Evolutionary conservation across 2,329 filamentous ascomycete species (phyloP).

Genomic region (Didymellaceae sp.): DNA sequence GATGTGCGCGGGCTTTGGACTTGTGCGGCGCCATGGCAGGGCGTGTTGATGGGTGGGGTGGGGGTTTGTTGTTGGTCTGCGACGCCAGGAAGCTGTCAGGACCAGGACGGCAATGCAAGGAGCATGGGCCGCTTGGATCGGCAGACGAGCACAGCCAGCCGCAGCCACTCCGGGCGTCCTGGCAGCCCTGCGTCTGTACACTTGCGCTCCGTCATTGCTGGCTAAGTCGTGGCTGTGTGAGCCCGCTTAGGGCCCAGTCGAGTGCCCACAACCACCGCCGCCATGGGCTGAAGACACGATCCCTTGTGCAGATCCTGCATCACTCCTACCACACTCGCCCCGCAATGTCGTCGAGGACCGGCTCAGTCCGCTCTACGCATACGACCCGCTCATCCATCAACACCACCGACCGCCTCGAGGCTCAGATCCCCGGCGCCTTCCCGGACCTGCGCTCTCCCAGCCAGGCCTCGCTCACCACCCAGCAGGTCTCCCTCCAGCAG

Average conservation of each 20-base stretch:
- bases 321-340: constrained; percentile 12
- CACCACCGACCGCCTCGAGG: constrained; percentile 43
- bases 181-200: constrained; percentile 13
- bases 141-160: constrained; percentile 10
- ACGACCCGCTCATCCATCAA: constrained; percentile 13
- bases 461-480: constrained; percentile 43
- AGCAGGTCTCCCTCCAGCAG: constrained; percentile 58
- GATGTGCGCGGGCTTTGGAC: constrained; percentile 39
- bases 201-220: constrained; percentile 10
- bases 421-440: constrained; percentile 59
- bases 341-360: constrained; percentile 37
- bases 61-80: constrained; percentile 1
- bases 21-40: constrained; percentile 39
- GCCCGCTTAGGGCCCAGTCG: constrained; percentile 1
- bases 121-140: constrained; percentile 5
- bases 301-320: constrained; percentile 12
- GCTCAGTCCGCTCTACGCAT: constrained; percentile 33
- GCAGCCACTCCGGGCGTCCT: constrained; percentile 17
- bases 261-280: background rate
- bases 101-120: background rate
- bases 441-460: constrained; percentile 41
- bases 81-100: background rate
- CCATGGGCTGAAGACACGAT: constrained; percentile 11
- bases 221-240: constrained; percentile 16
- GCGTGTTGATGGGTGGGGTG: background rate